Conservation (phyloP, 331 rosid genomes). For the Quercus lobata region DNA sequence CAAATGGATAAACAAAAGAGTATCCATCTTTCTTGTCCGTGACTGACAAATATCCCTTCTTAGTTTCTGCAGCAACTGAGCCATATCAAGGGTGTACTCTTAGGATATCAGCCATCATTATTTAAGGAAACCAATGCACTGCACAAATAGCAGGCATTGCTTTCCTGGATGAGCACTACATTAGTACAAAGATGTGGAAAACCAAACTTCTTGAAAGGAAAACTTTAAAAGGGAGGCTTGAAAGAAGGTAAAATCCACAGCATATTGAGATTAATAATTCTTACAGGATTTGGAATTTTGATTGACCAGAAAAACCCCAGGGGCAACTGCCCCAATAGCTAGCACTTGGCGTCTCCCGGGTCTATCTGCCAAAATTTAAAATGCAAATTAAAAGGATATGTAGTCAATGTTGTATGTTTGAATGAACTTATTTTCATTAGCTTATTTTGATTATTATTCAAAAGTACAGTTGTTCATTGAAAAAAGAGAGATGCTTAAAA, state of each 20-base stretch:
- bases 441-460: too few relatives aligned
- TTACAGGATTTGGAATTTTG: slow-evolving; percentile 73
- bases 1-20: slow-evolving; percentile 81
- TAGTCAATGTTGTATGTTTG: background rate
- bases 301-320: slow-evolving; percentile 57
- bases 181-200: slow-evolving; percentile 10
- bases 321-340: slow-evolving; percentile 47
- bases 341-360: slow-evolving; percentile 74
- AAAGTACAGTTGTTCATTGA: too few relatives aligned
- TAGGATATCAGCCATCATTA: slow-evolving; percentile 50
- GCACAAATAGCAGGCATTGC: slow-evolving; percentile 19
- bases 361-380: slow-evolving; percentile 54
- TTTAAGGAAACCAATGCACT: slow-evolving; percentile 30
- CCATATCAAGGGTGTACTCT: slow-evolving; percentile 84
- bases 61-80: slow-evolving; percentile 98
- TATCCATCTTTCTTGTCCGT: slow-evolving; percentile 81
- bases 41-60: slow-evolving; percentile 66
- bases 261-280: slow-evolving; percentile 5
- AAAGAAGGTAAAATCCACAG: background rate
- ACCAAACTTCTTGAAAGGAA: slow-evolving; percentile 23
- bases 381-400: slow-evolving; percentile 1
- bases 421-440: too few relatives aligned
- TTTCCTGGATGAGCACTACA: slow-evolving; percentile 10
- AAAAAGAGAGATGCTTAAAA: too few relatives aligned
- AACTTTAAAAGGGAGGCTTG: background rate